These are phyloP conservation scores for Suillus tomentosus DNA, from an alignment of 768 basidiomycete genomes.

Conservation along the genomic window DNA sequence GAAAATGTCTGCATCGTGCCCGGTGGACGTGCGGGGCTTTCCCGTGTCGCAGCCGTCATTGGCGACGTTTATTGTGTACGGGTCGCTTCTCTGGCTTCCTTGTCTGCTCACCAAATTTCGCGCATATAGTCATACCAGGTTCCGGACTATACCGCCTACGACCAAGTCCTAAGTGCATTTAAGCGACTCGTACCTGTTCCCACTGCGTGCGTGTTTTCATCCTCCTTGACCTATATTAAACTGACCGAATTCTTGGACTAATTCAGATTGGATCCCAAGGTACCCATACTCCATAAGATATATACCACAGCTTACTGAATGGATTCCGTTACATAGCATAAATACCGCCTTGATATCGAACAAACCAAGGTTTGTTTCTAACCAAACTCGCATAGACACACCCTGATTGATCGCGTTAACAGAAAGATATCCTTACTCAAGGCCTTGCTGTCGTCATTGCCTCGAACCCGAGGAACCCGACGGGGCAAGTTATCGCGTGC, in stretches of 20 bases:
- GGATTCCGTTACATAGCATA: conserved; percentile 39
- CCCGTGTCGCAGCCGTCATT: conserved; percentile 89
- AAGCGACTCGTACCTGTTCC: conserved; percentile 89
- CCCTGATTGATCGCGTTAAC: conserved; percentile 11
- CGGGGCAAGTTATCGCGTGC: conserved; percentile 83
- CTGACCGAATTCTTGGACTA: conserved; percentile 11
- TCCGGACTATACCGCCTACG: conserved; percentile 90
- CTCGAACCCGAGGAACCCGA: conserved; percentile 96
- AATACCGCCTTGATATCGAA: conserved; percentile 78
- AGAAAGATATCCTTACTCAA: conserved; percentile 82
- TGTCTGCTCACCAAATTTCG: conserved; percentile 9
- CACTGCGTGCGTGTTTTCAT: conserved; percentile 61
- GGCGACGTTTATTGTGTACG: conserved; percentile 84
- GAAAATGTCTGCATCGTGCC: conserved; percentile 97
- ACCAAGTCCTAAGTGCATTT: conserved; percentile 83
- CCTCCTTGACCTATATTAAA: not conserved
- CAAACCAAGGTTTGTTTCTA: conserved; percentile 62
- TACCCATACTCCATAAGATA: conserved; percentile 18
- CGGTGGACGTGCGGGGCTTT: conserved; percentile 88
- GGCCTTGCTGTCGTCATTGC: conserved; percentile 85
- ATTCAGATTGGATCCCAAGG: conserved; percentile 48
- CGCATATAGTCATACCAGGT: conserved; percentile 75
- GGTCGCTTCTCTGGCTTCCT: not conserved
- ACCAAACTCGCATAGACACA: not conserved
- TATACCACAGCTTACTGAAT: not conserved